phyloP scores from a whole-genome alignment of 1,284 basidiomycete genomes.

The Pterula multifida region DNA sequence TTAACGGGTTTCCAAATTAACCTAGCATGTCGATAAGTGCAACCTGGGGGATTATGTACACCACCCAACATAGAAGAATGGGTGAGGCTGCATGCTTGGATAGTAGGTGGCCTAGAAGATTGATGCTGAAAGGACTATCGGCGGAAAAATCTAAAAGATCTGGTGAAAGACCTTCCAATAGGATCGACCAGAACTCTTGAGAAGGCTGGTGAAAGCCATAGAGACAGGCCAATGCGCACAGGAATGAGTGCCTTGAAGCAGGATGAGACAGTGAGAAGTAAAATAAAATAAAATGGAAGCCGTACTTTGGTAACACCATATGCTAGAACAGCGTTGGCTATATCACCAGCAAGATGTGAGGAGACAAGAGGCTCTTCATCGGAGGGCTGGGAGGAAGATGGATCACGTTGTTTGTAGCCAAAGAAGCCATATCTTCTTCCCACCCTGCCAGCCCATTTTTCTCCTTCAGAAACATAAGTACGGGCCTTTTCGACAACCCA shows the following conservation, averaged over 20 bases:
- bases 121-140: no score
- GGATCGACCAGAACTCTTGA: slow-evolving; percentile 28
- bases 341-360: slow-evolving; percentile 45
- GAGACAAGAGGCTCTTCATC: slow-evolving; percentile 16
- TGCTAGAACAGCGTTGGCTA: slow-evolving; percentile 71
- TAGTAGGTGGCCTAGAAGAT: no score
- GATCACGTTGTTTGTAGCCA: slow-evolving; percentile 54
- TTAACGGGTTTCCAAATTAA: no score
- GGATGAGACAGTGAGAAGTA: slow-evolving; percentile 4
- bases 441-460: slow-evolving; percentile 57
- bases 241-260: slow-evolving; percentile 60
- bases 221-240: slow-evolving; percentile 59
- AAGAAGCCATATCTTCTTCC: slow-evolving; percentile 74
- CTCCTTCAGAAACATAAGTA: slow-evolving; percentile 66
- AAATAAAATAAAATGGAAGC: background rate
- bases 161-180: background rate
- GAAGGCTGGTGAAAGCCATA: slow-evolving; percentile 69
- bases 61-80: no score
- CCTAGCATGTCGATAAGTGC: no score
- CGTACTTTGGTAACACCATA: slow-evolving; percentile 78
- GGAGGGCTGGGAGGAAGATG: slow-evolving; percentile 12
- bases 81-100: no score
- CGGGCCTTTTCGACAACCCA: slow-evolving; percentile 30
- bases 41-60: no score
- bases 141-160: background rate